Conservation (phyloP, 768 basidiomycete species). For the Termitomyces sp. region DNA sequence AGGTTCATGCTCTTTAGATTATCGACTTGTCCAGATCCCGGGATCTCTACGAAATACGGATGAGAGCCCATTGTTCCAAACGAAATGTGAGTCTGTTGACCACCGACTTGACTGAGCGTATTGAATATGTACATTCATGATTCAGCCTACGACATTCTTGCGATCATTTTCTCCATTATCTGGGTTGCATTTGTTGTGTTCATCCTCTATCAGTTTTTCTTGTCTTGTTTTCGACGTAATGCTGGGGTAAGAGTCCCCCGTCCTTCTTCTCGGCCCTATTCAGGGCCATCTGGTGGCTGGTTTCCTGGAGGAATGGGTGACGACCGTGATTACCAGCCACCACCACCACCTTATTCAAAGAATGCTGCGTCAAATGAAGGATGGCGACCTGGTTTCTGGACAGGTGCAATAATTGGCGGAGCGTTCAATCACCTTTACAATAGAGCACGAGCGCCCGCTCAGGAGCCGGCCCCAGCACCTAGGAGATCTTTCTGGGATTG, state of each 20-base stretch:
- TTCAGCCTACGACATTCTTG: constrained; percentile 41
- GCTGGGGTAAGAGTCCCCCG: constrained; percentile 23
- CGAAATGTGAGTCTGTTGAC: constrained; percentile 21
- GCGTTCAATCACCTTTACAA: constrained; percentile 56
- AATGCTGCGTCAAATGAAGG: constrained; percentile 22
- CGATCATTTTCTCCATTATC: constrained; percentile 47
- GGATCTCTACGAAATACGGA: constrained; percentile 29
- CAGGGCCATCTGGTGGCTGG: constrained; percentile 40
- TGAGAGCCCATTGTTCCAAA: constrained; percentile 21
- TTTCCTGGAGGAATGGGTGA: constrained; percentile 46
- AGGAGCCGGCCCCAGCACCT: constrained; percentile 4
- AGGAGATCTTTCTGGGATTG: constrained; percentile 44
- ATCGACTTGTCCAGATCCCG: constrained; percentile 71
- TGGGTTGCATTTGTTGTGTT: constrained; percentile 50
- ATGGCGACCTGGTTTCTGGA: constrained; percentile 80
- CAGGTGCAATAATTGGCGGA: constrained; percentile 72
- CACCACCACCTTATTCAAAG: constrained; percentile 63
- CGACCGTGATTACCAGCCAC: constrained; percentile 34
- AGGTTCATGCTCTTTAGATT: constrained; percentile 89
- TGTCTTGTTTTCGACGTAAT: constrained; percentile 41
- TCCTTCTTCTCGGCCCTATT: constrained; percentile 23
- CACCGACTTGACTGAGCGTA: neutral
- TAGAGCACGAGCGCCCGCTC: constrained; percentile 16
- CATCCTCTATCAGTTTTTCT: constrained; percentile 53
- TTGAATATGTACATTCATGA: neutral